Conservation (phyloP, 2,329 filamentous ascomycete species). For the Calonectria pseudoturangicola region DNA sequence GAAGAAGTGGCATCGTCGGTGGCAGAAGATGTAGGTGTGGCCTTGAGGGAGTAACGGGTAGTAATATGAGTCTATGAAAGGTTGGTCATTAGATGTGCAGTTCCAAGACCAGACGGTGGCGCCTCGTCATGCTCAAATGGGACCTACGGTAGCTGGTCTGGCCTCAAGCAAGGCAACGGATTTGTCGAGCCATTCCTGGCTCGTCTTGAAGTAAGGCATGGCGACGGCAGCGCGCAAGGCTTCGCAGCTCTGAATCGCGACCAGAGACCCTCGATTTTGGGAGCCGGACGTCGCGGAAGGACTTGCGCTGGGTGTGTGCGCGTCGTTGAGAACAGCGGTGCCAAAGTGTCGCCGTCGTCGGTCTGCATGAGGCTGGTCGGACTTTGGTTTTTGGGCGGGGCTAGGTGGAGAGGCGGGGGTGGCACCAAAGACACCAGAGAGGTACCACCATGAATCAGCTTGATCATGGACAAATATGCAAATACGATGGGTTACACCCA, state of each 20-base stretch:
- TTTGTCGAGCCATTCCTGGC: conserved; percentile 93
- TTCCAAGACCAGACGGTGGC: background rate
- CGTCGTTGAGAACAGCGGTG: background rate
- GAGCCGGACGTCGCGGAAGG: background rate
- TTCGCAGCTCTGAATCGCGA: no score
- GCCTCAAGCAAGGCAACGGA: conserved; percentile 90
- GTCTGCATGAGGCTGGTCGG: conserved; percentile 32
- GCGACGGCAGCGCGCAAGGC: background rate
- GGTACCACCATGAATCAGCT: background rate
- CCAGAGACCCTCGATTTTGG: no score
- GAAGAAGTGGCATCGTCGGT: conserved; percentile 53
- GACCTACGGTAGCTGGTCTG: conserved; percentile 85
- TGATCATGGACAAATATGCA: background rate
- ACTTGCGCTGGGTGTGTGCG: background rate
- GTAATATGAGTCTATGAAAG: conserved; percentile 85
- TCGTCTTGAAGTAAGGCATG: conserved; percentile 90
- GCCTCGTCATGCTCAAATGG: background rate
- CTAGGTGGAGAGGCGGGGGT: conserved; percentile 22
- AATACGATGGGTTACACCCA: background rate
- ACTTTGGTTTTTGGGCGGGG: conserved; percentile 44
- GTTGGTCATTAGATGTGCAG: background rate
- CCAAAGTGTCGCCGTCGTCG: conserved; percentile 18
- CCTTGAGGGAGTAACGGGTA: conserved; percentile 88
- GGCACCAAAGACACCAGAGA: background rate
- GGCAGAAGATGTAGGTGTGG: conserved; percentile 56